Base-by-base conservation (phyloP, 352 stramenopile species). In the Pythium rishiriense region DNA sequence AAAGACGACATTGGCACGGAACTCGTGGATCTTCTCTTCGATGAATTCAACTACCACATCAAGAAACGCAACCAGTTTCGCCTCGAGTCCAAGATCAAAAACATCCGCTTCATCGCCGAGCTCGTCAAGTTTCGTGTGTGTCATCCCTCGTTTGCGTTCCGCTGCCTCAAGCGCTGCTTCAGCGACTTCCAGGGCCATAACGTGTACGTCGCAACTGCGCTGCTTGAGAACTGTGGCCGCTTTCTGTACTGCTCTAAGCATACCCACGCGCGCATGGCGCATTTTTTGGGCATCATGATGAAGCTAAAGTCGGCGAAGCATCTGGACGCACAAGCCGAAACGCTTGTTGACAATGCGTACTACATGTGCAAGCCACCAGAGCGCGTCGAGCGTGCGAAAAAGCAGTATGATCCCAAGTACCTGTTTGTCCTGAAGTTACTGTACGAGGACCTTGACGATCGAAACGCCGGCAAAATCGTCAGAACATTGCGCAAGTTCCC, bases 121-220 rank as follows among this genome's bases (percentile, higher is more conserved):
- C 70, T 99, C 0, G 96, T 98, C 15, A 99, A 99, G 64, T 99
- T 99, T 57, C 85, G 89, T 48, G 83, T 99, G 14, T 98, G 95
- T 33, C 96, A 97, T 41, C 97, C 97, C 6, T 97, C 98, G 33
- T 87, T 98, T 21, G 90, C 89, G 31, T 97, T 99, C 47, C 85
- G 91, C 24, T 98, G 94, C 52, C 76, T 98, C 11, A 91, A 96
- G 65, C 83, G 90, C 47, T 99, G 96, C 72, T 91, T 99, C 39
- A 72, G 91, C 58, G 97, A 99, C 67, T 99, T 99, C 68, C 90
- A 89, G 58, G 93, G 95, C 4, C 87, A 96, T 71, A 98, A 98
- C 68, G 94, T 99, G 48, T 86, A 99, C 72, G 85, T 98, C 15
- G 90, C 94, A 4, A 99, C 96, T n/a, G 93, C 88, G 24, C 83